These are phyloP conservation scores for Phytophthora boehmeriae DNA, from an alignment of 352 stramenopile genomes.

Conservation along the genomic window DNA sequence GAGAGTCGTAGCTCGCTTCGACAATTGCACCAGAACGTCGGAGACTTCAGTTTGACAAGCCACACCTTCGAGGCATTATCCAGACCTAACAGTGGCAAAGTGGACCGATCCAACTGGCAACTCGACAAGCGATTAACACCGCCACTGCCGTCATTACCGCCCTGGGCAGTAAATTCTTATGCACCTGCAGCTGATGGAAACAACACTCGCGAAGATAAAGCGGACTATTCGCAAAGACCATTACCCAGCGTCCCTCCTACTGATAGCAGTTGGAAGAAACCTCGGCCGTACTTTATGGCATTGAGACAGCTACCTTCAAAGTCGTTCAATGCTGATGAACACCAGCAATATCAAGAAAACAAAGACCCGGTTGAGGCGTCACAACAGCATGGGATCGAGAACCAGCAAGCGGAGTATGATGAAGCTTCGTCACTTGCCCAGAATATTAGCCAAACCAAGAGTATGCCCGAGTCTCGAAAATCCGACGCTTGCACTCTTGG, in stretches of 20 bases:
- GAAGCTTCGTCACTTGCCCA: conserved; percentile 3
- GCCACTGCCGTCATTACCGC: conserved; percentile 54
- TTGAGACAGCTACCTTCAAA: conserved; percentile 46
- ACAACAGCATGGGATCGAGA: conserved; percentile 11
- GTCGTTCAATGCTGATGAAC: conserved; percentile 4
- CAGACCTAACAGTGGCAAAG: conserved; percentile 11
- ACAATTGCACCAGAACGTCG: conserved; percentile 51
- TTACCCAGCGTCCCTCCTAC: conserved; percentile 6
- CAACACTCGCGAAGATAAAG: conserved; percentile 29
- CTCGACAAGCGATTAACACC: conserved; percentile 37
- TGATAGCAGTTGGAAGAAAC: conserved; percentile 40
- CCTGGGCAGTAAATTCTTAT: conserved; percentile 35
- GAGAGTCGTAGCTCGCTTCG: conserved; percentile 53
- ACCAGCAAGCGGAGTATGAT: conserved; percentile 34
- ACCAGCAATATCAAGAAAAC: conserved; percentile 24
- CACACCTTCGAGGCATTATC: conserved; percentile 7
- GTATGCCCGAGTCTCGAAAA: conserved; percentile 4
- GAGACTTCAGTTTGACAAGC: conserved; percentile 15
- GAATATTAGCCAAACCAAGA: conserved; percentile 6
- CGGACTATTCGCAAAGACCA: not conserved
- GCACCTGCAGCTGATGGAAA: not conserved
- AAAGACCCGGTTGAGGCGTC: conserved; percentile 2
- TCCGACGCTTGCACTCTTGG: not conserved
- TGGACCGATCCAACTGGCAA: conserved; percentile 22
- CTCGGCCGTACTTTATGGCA: conserved; percentile 58